Evolutionary conservation across 176 grass and related monocot species (phyloP).

Genomic region (Raddia guianensis): DNA sequence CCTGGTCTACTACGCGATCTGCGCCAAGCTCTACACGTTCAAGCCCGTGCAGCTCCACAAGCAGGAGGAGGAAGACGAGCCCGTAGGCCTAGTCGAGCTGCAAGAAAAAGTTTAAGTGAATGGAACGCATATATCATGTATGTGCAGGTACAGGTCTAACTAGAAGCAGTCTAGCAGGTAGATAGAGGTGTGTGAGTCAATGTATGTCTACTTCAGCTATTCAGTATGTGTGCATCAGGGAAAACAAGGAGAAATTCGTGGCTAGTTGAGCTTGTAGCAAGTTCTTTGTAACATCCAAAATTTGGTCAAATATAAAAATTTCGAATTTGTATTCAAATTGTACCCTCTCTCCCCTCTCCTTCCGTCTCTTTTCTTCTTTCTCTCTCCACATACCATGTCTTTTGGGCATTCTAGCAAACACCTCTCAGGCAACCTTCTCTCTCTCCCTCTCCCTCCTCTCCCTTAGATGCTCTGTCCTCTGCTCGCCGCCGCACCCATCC

Average conservation of each 20-base stretch:
- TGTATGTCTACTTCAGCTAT: background rate
- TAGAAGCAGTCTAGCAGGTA: slow-evolving; percentile 1
- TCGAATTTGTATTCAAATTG: too few species aligned
- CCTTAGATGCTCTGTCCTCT: too few species aligned
- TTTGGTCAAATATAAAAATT: too few species aligned
- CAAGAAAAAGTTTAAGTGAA: slow-evolving; percentile 45
- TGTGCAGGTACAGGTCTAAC: slow-evolving; percentile 26
- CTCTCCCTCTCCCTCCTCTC: too few species aligned
- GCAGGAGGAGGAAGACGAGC: slow-evolving; percentile 22
- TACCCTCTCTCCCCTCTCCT: too few species aligned
- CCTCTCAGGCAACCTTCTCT: too few species aligned
- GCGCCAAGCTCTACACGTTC: slow-evolving; percentile 64
- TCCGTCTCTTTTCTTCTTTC: too few species aligned
- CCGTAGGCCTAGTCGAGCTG: slow-evolving; percentile 42
- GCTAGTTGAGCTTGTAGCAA: background rate
- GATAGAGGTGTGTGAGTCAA: background rate
- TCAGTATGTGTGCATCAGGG: slow-evolving; percentile 19
- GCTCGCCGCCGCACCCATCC: too few species aligned
- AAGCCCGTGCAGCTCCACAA: slow-evolving; percentile 54
- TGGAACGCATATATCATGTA: background rate
- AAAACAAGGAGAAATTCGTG: slow-evolving; percentile 2
- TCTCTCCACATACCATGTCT: too few species aligned
- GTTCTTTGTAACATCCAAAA: background rate
- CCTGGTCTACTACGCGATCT: slow-evolving; percentile 66
- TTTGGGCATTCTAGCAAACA: too few species aligned